Base-by-base conservation (phyloP, 345 rosid genomes). In the Moringa oleifera region DNA sequence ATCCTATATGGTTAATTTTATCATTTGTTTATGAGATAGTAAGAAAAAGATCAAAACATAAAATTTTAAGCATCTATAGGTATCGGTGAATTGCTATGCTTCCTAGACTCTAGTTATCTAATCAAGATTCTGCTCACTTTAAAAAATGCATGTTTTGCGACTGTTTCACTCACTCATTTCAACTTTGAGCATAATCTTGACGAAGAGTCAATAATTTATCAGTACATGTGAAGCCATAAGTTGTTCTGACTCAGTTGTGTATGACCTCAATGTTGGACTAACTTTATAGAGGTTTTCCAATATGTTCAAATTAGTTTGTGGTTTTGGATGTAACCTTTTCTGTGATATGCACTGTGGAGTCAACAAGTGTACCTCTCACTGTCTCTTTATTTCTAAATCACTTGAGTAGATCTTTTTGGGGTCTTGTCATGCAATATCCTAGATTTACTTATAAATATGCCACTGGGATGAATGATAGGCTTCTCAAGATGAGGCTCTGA, bases 401-500 rank as follows among this genome's bases (percentile, higher is more conserved):
- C 12, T 41, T 41, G 1, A 11, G 47, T 41, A 16, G 47, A 41
- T 41, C 6, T 4, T 41, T 41, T 15, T 41, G 2, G 6, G 13
- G 6, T 41, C 12, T 41, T 41, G 6, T 41, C 12, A 11, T 15
- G 47, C 6, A 41, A n/a, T 41, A 11, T 41, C 12, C 17, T 9
- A 41, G 47, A 1, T 41, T 28, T 8, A 28, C 63, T 57, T 23
- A 51, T 18, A 56, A 55, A 60, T 70, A 25, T 50, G 63, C 63
- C 53, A 37, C 22, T 33, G 55, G 55, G 23, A 52, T 57, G 58
- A n/a, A 10, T 16, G 57, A 37, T 74, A 93, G 99, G 88, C 76
- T 71, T 83, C 93, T 65, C 86, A 81, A 69, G 92, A 90, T 22
- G 96, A 90, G 50, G 83, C 69, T 61, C 57, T 74, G 62, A 85